These are phyloP conservation scores for Hemileccinum rubropunctum DNA, from an alignment of 768 basidiomycete species.

Conservation along the genomic window DNA sequence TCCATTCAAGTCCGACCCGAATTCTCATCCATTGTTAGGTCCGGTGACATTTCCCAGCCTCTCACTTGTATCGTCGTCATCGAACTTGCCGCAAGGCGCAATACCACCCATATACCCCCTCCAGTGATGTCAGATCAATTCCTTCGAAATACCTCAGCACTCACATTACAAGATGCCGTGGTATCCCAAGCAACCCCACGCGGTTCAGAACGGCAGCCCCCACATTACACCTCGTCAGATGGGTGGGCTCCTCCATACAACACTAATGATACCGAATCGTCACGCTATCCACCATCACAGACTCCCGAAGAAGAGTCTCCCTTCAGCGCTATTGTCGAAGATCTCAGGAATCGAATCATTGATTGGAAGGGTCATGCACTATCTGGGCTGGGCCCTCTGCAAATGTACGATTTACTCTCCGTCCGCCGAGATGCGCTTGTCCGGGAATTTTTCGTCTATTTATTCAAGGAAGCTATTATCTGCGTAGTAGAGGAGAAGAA, in stretches of 20 bases:
- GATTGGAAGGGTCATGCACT: slow-evolving; percentile 96
- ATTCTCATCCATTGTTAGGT: slow-evolving; percentile 77
- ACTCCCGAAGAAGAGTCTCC: slow-evolving; percentile 62
- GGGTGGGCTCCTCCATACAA: slow-evolving; percentile 27
- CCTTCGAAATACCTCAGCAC: slow-evolving; percentile 27
- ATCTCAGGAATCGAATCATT: slow-evolving; percentile 84
- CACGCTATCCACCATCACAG: slow-evolving; percentile 26
- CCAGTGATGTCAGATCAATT: slow-evolving; percentile 51
- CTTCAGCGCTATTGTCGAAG: slow-evolving; percentile 82
- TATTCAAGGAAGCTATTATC: slow-evolving; percentile 97
- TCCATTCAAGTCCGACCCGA: slow-evolving; percentile 93
- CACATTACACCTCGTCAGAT: slow-evolving; percentile 18
- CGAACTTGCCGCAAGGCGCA: slow-evolving; percentile 81
- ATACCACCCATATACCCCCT: slow-evolving; percentile 46
- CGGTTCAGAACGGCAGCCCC: slow-evolving; percentile 15
- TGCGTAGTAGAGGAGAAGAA: slow-evolving; percentile 98
- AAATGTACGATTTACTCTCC: slow-evolving; percentile 89
- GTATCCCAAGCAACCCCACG: slow-evolving; percentile 9
- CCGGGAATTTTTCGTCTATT: slow-evolving; percentile 93
- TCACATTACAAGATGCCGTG: slow-evolving; percentile 23
- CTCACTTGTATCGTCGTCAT: slow-evolving; percentile 93
- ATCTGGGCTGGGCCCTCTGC: slow-evolving; percentile 82
- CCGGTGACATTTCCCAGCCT: slow-evolving; percentile 68
- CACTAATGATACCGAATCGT: slow-evolving; percentile 31
- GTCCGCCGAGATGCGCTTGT: slow-evolving; percentile 88